Evolutionary conservation across 305 asterid genomes (phyloP), one percentile per base, ranked within the genome.

Genomic region (Petunia hybrid): DNA sequence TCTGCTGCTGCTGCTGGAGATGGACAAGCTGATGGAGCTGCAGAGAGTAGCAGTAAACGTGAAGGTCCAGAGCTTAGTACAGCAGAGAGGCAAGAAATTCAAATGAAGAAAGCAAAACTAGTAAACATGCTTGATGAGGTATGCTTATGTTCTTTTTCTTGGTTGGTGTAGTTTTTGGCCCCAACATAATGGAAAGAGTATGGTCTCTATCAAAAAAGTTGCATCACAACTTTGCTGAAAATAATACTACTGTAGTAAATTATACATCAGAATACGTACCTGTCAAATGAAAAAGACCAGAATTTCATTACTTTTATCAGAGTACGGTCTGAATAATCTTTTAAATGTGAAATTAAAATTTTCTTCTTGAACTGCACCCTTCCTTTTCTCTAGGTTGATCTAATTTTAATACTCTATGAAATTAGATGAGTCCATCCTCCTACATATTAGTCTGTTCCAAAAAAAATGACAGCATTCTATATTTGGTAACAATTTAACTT

Each of bases 111-210:
- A 85, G 93, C 97, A 1, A 95, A 95, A 79, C 97, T 95, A 5
- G 94, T 95, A 31, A 93, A 93, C 92, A 93, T 95, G 98, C 99
- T 95, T 56, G 98, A 95, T 82, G 99, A 95, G 98, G 99, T 95
- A 53, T 6, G 39, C 14, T 8, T 31, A 16, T 42, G 9, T 14
- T 38, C 1, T 61, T 51, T 12, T 80, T 35, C 75, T 45, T 61
- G 3, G 63, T 10, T 22, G 22, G 45, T 70, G 80, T 80, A 66
- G 84, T 36, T 71, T 65, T 68, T 12, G 13, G 57, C 39, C 38
- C 40, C 59, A 80, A 77, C 41, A 48, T 83, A 73, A 68, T 69
- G 76, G 80, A 80, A 53, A 40, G 53, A 69, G 84, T 68, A 55
- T 57, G 76, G 90, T 82, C 90, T 85, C 86, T 64, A 82, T 85